Base-by-base conservation (phyloP, 1,284 basidiomycete genomes). In the Mycosarcoma mackinlayi region DNA sequence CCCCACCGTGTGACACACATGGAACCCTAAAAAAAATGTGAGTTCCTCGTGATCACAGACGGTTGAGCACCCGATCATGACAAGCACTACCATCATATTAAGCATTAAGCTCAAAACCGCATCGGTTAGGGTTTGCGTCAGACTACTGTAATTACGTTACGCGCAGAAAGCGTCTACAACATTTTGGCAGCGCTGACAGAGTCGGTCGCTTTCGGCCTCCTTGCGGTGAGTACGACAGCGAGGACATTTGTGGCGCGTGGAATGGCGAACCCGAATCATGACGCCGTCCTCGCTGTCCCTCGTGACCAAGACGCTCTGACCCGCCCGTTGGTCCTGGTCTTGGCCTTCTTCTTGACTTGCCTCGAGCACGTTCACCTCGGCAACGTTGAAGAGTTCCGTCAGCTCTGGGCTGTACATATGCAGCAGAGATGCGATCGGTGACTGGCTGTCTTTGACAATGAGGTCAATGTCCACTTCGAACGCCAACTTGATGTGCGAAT, bases 391-490 rank as follows among this genome's bases (percentile, higher is more conserved):
- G 1, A 80, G 51, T 23, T 65, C 65, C 1, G 70, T 57, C 1
- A 80, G 55, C 31, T 73, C 64, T 3, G 37, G 30, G 13, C 28
- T 7, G 45, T 51, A 52, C 3, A 30, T 25, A 0, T 16, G 31
- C 11, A 62, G 13, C n/a, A 24, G 34, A 10, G 50, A 46, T 11
- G 47, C 39, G 23, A 47, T 18, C 6, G 28, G 21, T 11, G 47
- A 27, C 6, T 49, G 39, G 18, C 23, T 13, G 18, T 56, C 41
- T 11, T 45, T 23, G 10, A 45, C 30, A 21, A 49, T 7, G 8
- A 76, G 52, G 27, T 74, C 71, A 10, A 76, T 56, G 35, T 71
- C 71, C 9, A 70, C 63, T 33, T 74, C 74, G 25, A 76, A 64
- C n/a, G 74, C 68, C 2, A 56, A 62, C 49, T 67, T 76, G 38